phyloP scores from a whole-genome alignment of 2,329 filamentous ascomycete genomes.

The Stemphylium beticola region DNA sequence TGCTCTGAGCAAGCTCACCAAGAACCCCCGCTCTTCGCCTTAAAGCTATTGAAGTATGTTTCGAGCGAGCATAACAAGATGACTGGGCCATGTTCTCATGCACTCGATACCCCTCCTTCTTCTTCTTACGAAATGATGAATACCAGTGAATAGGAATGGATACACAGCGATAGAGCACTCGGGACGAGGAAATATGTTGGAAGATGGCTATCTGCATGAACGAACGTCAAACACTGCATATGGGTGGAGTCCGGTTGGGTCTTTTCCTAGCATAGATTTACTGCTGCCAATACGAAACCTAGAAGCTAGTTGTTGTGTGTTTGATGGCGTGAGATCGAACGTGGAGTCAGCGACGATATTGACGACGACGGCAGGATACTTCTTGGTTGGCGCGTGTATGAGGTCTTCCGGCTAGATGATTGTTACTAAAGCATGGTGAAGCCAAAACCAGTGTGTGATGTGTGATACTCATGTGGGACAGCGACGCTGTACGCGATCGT shows the following conservation, averaged over 20 bases:
- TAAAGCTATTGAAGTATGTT: background rate
- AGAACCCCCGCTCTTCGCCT: constrained; percentile 15
- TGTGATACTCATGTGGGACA: too few species aligned
- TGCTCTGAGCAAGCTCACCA: constrained; percentile 38
- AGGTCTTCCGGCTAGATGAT: too few species aligned
- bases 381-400: too few species aligned
- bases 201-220: background rate
- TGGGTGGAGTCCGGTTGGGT: constrained; percentile 6
- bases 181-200: background rate
- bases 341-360: too few species aligned
- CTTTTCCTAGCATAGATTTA: constrained; percentile 5
- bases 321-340: too few species aligned
- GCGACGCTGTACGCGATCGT: too few species aligned
- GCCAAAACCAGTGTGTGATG: too few species aligned
- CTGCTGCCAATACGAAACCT: constrained; percentile 1
- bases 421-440: too few species aligned
- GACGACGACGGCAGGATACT: too few species aligned
- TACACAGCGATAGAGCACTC: background rate
- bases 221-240: constrained; percentile 11
- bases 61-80: background rate
- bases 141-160: background rate
- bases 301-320: background rate
- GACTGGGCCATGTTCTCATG: constrained; percentile 3
- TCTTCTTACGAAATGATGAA: constrained; percentile 3
- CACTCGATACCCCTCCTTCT: constrained; percentile 5